Base-by-base conservation (phyloP, 2,329 filamentous ascomycete species). In the Sporothrix schenckii region DNA sequence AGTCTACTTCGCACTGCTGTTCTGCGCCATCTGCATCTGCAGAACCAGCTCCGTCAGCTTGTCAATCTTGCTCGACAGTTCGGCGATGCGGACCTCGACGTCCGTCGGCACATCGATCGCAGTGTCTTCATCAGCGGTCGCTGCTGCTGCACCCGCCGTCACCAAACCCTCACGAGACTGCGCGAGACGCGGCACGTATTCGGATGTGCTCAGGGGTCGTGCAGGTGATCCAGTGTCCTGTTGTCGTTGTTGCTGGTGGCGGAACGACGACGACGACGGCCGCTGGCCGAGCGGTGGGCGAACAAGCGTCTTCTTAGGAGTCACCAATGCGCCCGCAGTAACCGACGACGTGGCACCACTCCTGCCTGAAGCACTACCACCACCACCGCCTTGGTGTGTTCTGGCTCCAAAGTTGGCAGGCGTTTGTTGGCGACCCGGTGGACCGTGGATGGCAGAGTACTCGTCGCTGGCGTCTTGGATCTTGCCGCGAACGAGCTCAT, bases 31-130 rank as follows among this genome's bases (percentile, higher is more conserved):
- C 49, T 73, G 68, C 70, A 72, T 41, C 74, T 87, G 86, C 76
- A 88, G 78, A 1, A 89, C 80, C 63, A 86, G 76, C 24, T 83
- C 80, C 0, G 87, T 87, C 73, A 89, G 79, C 69, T 83, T 83
- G 73, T 88, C 86, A 74, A 90, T 87, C 80, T 88, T 89, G 61
- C 77, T 78, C 54, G 82, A 81, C 74, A 89, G 77, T 73, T 89
- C 87, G 4, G 79, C 77, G 69, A 89, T 83, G 72, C 85, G 84
- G 34, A 82, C 80, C 16, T 76, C 74, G 6, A 74, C 71, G n/a
- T 76, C 75, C 4, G 70, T 71, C 5, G 75, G 75, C 16, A 72
- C 70, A 1, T 73, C 74, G 60, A 74, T 71, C 19, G 67, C 72
- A 0, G 74, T 72, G 60, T 76, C 75, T 41, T 75, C 75, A 19